Evolutionary conservation across 228 moss, liverwort and hornwort species (phyloP), one percentile per base, ranked within the genome.

Genomic region (Sphagnum magellanicum): DNA sequence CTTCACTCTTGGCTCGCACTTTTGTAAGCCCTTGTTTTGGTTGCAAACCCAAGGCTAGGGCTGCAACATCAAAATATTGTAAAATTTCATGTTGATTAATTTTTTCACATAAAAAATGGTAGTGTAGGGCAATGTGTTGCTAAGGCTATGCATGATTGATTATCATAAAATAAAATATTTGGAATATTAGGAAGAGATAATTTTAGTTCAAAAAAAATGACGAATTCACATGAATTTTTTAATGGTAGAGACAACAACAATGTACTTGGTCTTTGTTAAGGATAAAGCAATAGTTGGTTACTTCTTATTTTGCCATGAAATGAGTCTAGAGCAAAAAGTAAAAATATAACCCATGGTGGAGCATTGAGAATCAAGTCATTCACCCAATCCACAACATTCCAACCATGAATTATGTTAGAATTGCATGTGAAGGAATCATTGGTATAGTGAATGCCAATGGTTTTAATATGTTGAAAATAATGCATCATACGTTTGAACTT

Each of bases 61-160:
- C n/a, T n/a, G n/a, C n/a, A n/a, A n/a, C n/a, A n/a, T n/a, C n/a
- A n/a, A n/a, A n/a, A n/a, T n/a, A n/a, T n/a, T n/a, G n/a, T n/a
- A n/a, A n/a, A 49, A 70, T 48, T 61, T 48, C 4, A 0, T 60
- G 47, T 46, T 4, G 4, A 14, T 60, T 16, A 13, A 70, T 48
- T 1, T 61, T 60, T 9, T 70, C 61, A 4, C 5, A 15, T 4
- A 70, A 50, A 50, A 70, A 70, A 70, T 70, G 70, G 50, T 70
- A 48, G 1, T 60, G 0, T 5, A 70, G 5, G 13, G 49, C 70
- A 5, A 70, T 70, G n/a, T 69, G 59, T n/a, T 69, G 55, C 0
- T 55, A 69, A 4, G 0, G 15, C 59, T 14, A 60, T 69, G 59
- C 57, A 48, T 12, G 58, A 4, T 69, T 4, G 59, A 11, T 53